Percentiles rank a stretch among this genome's conserved stretches.
Conservation (phyloP, 441 rosid species). For the Adansonia grandidieri region DNA sequence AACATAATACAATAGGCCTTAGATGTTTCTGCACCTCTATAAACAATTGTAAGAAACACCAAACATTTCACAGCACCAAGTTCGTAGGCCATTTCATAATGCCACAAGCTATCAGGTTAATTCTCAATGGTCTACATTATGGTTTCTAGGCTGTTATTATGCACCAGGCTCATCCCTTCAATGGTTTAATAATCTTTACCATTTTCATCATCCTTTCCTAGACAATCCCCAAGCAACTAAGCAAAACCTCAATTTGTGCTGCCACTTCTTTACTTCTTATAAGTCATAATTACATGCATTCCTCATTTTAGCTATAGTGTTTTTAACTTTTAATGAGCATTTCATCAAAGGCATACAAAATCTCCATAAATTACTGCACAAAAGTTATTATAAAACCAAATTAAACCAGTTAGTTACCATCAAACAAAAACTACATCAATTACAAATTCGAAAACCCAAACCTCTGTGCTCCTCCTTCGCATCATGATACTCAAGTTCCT, state of each 20-base stretch:
- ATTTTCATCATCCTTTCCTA: not conserved
- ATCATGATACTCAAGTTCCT: slow-evolving; percentile 54
- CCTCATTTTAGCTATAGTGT: not conserved
- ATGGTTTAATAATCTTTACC: not conserved
- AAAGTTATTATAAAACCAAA: slow-evolving; percentile 1
- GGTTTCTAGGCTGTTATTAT: not conserved
- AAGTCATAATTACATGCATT: not conserved
- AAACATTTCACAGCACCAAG: not conserved
- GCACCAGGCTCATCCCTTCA: not conserved
- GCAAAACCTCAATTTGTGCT: not conserved
- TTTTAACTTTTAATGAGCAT: not conserved
- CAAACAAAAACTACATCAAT: not conserved
- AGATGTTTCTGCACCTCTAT: not conserved
- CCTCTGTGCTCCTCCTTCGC: slow-evolving; percentile 35
- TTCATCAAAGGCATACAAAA: not conserved
- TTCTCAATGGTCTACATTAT: not conserved
- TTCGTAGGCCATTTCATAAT: not conserved
- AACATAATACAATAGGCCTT: not conserved
- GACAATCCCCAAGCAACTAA: not conserved
- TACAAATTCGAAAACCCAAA: not conserved
- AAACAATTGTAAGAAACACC: not conserved
- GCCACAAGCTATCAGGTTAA: not conserved
- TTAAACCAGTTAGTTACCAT: not conserved
- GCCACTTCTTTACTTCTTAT: not conserved
- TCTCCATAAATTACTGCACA: slow-evolving; percentile 8